Base-by-base conservation (phyloP, 495 filamentous ascomycete genomes). In the Choiromyces venosus region DNA sequence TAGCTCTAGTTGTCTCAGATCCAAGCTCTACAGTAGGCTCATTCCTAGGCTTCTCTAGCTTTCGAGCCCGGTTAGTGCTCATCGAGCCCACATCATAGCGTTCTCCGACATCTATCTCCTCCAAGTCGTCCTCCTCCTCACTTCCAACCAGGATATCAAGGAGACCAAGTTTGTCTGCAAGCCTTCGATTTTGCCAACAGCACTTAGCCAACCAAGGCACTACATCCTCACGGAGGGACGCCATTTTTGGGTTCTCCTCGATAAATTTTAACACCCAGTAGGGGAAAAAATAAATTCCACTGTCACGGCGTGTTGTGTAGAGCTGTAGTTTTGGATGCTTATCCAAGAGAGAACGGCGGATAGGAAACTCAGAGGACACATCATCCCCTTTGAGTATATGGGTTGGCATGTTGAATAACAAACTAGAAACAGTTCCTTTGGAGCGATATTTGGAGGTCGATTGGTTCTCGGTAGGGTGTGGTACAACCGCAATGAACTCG, bases 181-280 rank as follows among this genome's bases (percentile, higher is more conserved):
- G 84, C 0, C 92, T 91, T 0, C 92, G 91, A 35, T 87, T 84
- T 82, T 97, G 94, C 95, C 95, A 99, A 42, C 87, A 88, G 0
- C 93, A 87, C 81, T 98, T 98, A 18, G 93, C 93, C 94, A 93
- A 96, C 90, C 91, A 96, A 18, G 94, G 94, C 25, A 99, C 82
- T 29, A 97, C 87, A 77, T 98, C 96, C 83, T 99, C 95, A 68
- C 91, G 90, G 70, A 99, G 88, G 56, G 88, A 94, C 68, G 97
- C 91, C 65, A 98, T 87, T 29, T 85, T 88, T 29, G 94, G 90
- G 74, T 98, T 94, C 37, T 84, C 84, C 68, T 86, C 86, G 37
- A 94, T 87, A 79, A 97, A 88, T n/a, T 93, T 89, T 75, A 93
- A 86, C 9, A 96, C 88, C 95, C 96, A 98, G 75, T 89, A 88